phyloP scores from a whole-genome alignment of 768 basidiomycete species.

The Mycena haematopus region DNA sequence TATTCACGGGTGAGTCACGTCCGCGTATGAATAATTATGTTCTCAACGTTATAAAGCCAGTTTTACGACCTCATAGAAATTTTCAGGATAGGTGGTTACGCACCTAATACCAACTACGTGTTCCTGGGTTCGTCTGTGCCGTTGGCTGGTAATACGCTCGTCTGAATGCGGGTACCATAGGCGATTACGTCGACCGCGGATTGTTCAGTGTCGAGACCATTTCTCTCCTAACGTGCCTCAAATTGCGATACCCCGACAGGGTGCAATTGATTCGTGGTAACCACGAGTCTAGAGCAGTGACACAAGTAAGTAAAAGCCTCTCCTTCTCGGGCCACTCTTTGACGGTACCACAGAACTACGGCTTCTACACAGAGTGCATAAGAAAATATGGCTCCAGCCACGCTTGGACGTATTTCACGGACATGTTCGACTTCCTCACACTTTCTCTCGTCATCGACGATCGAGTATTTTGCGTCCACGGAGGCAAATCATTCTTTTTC shows the following conservation, averaged over 20 bases:
- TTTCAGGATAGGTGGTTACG: constrained; percentile 97
- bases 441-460: constrained; percentile 98
- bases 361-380: constrained; percentile 98
- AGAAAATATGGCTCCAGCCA: constrained; percentile 95
- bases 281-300: constrained; percentile 97
- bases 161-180: constrained; percentile 49
- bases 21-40: constrained; percentile 14
- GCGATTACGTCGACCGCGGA: constrained; percentile 98
- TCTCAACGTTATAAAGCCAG: constrained; percentile 72
- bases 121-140: constrained; percentile 80
- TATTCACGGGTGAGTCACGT: constrained; percentile 88
- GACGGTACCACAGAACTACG: constrained; percentile 79
- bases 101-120: constrained; percentile 96
- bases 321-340: constrained; percentile 36
- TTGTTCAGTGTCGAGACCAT: constrained; percentile 99
- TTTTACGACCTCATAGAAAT: constrained; percentile 99
- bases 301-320: constrained; percentile 81
- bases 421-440: constrained; percentile 99
- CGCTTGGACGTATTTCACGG: constrained; percentile 99
- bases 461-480: constrained; percentile 98
- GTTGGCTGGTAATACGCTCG: constrained; percentile 6
- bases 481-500: constrained; percentile 64
- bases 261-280: constrained; percentile 96
- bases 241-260: constrained; percentile 94
- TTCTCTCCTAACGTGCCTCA: constrained; percentile 94